These are phyloP conservation scores for Hanseniaspora meyeri DNA, from an alignment of 805 yeast species.

Conservation along the genomic window DNA sequence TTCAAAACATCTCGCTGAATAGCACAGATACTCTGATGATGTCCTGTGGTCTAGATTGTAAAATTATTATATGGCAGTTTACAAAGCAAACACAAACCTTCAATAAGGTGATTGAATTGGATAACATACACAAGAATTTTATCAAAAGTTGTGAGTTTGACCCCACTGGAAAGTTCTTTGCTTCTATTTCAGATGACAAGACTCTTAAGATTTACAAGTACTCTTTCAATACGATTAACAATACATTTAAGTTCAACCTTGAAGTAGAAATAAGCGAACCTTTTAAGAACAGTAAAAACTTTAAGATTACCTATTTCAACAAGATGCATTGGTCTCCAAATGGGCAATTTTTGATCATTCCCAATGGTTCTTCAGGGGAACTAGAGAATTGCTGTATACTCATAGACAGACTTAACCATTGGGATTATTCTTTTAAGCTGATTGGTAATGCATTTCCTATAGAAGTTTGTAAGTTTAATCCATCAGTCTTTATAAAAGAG, in stretches of 20 bases:
- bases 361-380: slow-evolving; percentile 77
- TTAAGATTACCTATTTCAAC: slow-evolving; percentile 81
- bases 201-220: slow-evolving; percentile 80
- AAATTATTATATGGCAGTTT: slow-evolving; percentile 89
- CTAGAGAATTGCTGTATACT: slow-evolving; percentile 49
- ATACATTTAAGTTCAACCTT: slow-evolving; percentile 67
- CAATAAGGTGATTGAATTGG: slow-evolving; percentile 70
- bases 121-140: slow-evolving; percentile 82
- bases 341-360: slow-evolving; percentile 75
- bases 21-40: slow-evolving; percentile 86
- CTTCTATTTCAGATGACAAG: slow-evolving; percentile 92
- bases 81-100: slow-evolving; percentile 42
- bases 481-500: slow-evolving; percentile 42
- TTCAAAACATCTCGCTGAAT: slow-evolving; percentile 96
- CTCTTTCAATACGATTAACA: slow-evolving; percentile 43
- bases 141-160: slow-evolving; percentile 96
- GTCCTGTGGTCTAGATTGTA: slow-evolving; percentile 87
- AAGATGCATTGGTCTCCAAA: slow-evolving; percentile 85
- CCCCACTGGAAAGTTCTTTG: slow-evolving; percentile 95
- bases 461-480: slow-evolving; percentile 67
- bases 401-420: slow-evolving; percentile 60
- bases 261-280: slow-evolving; percentile 79
- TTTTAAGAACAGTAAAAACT: slow-evolving; percentile 55
- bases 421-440: slow-evolving; percentile 64
- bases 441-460: slow-evolving; percentile 80